phyloP scores from a whole-genome alignment of 164 flowering plant species.

The Macadamia tetraphylla region DNA sequence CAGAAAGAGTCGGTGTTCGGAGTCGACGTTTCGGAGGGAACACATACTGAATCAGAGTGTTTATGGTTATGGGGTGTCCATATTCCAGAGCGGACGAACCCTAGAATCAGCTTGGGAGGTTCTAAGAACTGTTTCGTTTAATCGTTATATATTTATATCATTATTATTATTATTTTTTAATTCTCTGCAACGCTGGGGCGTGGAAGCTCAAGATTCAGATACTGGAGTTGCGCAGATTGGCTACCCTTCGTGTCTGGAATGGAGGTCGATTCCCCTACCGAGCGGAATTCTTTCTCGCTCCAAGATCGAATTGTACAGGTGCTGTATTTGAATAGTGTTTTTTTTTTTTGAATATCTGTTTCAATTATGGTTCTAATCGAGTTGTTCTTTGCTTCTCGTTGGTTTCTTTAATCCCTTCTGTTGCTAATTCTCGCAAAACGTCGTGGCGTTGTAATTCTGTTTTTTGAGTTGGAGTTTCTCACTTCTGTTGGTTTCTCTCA shows the following conservation, averaged over 20 bases:
- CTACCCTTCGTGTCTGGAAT: conserved; percentile 32
- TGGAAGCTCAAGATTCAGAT: conserved; percentile 26
- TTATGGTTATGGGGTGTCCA: too few species aligned
- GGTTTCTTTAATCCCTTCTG: not conserved
- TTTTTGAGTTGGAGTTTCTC: not conserved
- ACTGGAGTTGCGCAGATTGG: conserved; percentile 50
- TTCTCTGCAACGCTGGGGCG: conserved; percentile 44
- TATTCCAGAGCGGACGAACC: too few species aligned
- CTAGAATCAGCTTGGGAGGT: too few species aligned
- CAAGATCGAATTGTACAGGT: conserved; percentile 52
- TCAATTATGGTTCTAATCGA: not conserved
- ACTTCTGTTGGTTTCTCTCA: too few species aligned
- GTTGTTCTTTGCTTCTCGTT: not conserved
- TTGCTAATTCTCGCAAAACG: not conserved
- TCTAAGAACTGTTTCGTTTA: too few species aligned
- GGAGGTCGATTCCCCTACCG: conserved; percentile 50
- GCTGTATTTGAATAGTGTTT: not conserved
- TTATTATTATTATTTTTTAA: not conserved
- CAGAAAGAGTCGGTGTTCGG: too few species aligned
- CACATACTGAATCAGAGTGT: too few species aligned
- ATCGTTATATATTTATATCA: too few species aligned
- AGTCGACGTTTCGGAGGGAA: too few species aligned
- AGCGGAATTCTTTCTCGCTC: conserved; percentile 16
- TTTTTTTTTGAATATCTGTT: not conserved
- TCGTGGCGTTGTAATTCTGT: not conserved